Evolutionary conservation across 768 basidiomycete species (phyloP).

Genomic region (Collybiopsis confluens): DNA sequence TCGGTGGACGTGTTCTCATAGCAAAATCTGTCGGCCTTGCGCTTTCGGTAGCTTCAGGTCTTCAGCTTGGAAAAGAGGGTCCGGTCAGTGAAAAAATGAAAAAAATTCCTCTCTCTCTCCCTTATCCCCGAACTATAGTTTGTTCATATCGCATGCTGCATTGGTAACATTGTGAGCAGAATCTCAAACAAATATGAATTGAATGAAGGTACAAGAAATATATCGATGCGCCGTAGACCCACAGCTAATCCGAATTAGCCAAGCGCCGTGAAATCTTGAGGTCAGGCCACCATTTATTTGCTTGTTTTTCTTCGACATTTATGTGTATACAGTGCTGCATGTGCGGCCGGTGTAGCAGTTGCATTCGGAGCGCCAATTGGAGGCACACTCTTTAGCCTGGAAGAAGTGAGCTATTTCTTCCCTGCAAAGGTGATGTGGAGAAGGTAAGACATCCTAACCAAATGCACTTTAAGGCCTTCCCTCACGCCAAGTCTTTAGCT

Average conservation of each 20-base stretch:
- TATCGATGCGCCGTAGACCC: neutral
- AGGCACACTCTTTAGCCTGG: constrained; percentile 86
- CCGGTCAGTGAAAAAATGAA: neutral
- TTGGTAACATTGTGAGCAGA: constrained; percentile 91
- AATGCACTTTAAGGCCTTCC: constrained; percentile 20
- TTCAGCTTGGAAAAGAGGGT: constrained; percentile 61
- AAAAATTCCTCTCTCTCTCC: constrained; percentile 6
- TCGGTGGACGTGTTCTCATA: constrained; percentile 84
- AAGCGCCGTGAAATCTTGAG: constrained; percentile 87
- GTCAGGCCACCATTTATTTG: neutral
- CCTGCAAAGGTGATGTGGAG: constrained; percentile 97
- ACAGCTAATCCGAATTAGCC: constrained; percentile 34
- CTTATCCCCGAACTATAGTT: too few relatives aligned
- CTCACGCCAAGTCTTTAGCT: constrained; percentile 45
- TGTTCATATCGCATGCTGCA: constrained; percentile 89
- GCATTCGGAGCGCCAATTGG: constrained; percentile 97
- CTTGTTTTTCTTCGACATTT: neutral
- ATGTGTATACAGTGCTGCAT: constrained; percentile 64
- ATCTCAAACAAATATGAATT: constrained; percentile 86
- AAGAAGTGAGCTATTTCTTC: constrained; percentile 96
- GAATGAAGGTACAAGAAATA: constrained; percentile 70
- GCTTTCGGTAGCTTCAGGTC: constrained; percentile 87
- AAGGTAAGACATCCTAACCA: constrained; percentile 48
- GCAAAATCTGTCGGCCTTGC: constrained; percentile 89
- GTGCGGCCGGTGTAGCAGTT: constrained; percentile 96